A percentile compares a stretch with the other conserved stretches of the same genome.
phyloP scores from a whole-genome alignment of 352 stramenopile genomes.

The Phytopythium ostracodes region DNA sequence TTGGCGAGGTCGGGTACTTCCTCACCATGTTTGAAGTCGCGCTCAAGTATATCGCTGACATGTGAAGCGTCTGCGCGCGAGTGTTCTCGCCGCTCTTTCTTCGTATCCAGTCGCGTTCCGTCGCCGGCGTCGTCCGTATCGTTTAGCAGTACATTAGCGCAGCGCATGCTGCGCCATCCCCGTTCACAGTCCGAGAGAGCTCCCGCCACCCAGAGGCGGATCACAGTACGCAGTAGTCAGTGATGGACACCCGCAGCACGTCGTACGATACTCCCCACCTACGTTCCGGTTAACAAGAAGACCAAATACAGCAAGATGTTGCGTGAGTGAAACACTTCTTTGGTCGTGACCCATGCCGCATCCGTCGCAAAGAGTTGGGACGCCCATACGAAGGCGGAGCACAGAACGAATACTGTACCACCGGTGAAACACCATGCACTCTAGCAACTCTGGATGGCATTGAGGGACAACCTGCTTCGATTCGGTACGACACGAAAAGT shows the following conservation, averaged over 20 bases:
- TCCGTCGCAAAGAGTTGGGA: too few relatives aligned
- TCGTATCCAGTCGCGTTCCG: not conserved
- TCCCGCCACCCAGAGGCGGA: not conserved
- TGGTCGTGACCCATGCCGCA: not conserved
- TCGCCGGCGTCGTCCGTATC: not conserved
- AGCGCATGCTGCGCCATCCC: not conserved
- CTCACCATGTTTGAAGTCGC: slow-evolving; percentile 88
- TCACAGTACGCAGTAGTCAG: not conserved
- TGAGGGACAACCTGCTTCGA: too few relatives aligned
- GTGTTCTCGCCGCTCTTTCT: not conserved
- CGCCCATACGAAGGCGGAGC: too few relatives aligned
- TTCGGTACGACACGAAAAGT: too few relatives aligned
- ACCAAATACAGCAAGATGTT: not conserved
- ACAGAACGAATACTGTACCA: too few relatives aligned
- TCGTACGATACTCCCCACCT: not conserved
- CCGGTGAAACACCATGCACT: too few relatives aligned
- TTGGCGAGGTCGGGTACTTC: slow-evolving; percentile 82
- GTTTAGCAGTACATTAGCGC: slow-evolving; percentile 8
- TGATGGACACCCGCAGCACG: not conserved
- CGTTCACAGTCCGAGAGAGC: not conserved
- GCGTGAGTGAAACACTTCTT: not conserved
- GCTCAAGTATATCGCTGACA: slow-evolving; percentile 85
- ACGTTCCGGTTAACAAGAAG: not conserved
- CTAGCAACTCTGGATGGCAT: too few relatives aligned
- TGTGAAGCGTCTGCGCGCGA: slow-evolving; percentile 28